These are phyloP conservation scores for Liriodendron chinense DNA, from an alignment of 164 flowering plant genomes.

Conservation along the genomic window DNA sequence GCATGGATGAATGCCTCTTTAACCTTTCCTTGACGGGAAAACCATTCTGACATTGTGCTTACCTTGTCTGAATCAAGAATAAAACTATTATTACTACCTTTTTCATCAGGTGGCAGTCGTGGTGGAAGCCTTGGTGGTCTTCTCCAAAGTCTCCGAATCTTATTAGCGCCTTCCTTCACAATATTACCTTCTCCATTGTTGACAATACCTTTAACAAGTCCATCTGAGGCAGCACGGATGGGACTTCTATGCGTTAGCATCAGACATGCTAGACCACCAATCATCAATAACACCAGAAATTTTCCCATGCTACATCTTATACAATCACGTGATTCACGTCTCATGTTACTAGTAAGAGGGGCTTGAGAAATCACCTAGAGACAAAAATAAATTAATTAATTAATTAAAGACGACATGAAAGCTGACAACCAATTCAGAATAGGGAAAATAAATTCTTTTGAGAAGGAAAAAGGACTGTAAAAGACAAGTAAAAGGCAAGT, in stretches of 20 bases:
- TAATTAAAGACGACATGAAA: not conserved
- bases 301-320: slow-evolving; percentile 79
- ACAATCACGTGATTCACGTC: slow-evolving; percentile 62
- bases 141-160: slow-evolving; percentile 53
- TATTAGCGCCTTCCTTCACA: slow-evolving; percentile 24
- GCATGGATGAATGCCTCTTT: slow-evolving; percentile 89
- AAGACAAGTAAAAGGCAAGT: too few relatives aligned
- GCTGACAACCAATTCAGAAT: not conserved
- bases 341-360: slow-evolving; percentile 47
- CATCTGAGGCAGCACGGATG: slow-evolving; percentile 24
- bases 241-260: slow-evolving; percentile 46
- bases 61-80: slow-evolving; percentile 18
- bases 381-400: slow-evolving; percentile 1
- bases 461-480: too few relatives aligned
- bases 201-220: slow-evolving; percentile 25
- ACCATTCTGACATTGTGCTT: slow-evolving; percentile 44
- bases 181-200: slow-evolving; percentile 23
- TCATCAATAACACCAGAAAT: slow-evolving; percentile 59
- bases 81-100: slow-evolving; percentile 23
- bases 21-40: slow-evolving; percentile 57
- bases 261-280: slow-evolving; percentile 67
- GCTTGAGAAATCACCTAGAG: slow-evolving; percentile 59
- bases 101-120: slow-evolving; percentile 68
- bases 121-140: slow-evolving; percentile 93
- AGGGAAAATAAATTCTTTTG: not conserved